phyloP scores from a whole-genome alignment of 768 basidiomycete genomes.

The Kwoniella heveanensis region DNA sequence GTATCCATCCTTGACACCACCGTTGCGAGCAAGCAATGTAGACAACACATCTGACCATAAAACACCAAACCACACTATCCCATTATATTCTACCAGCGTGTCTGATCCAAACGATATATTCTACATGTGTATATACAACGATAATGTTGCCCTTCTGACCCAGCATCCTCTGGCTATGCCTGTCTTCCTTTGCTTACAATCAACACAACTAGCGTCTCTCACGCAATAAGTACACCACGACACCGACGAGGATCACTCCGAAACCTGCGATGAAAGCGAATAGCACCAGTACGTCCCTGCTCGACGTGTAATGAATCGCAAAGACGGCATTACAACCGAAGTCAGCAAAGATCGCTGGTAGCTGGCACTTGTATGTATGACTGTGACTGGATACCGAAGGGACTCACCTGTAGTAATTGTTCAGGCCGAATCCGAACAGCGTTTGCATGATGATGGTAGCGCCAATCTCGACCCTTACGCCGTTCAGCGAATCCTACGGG shows the following conservation, averaged over 20 bases:
- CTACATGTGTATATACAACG: too few relatives aligned
- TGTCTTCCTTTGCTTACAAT: too few relatives aligned
- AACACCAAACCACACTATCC: too few relatives aligned
- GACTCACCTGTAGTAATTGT: constrained; percentile 75
- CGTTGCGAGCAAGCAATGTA: too few relatives aligned
- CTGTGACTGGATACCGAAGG: too few relatives aligned
- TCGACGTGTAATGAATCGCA: not conserved
- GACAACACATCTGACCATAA: too few relatives aligned
- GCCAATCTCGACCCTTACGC: constrained; percentile 78
- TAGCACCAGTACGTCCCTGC: constrained; percentile 73
- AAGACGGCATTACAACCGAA: constrained; percentile 6
- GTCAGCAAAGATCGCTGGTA: too few relatives aligned
- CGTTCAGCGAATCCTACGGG: constrained; percentile 68
- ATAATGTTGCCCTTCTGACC: too few relatives aligned
- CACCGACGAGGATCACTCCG: constrained; percentile 67
- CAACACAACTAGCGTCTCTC: constrained; percentile 66
- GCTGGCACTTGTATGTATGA: too few relatives aligned
- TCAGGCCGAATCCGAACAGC: constrained; percentile 81
- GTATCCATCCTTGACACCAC: too few relatives aligned
- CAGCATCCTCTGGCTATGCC: too few relatives aligned
- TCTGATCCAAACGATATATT: not conserved
- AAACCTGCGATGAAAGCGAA: constrained; percentile 86
- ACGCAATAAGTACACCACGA: constrained; percentile 75
- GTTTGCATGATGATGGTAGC: constrained; percentile 83
- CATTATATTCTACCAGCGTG: too few relatives aligned